These are phyloP conservation scores for Coniella vitis DNA, from an alignment of 2,329 filamentous ascomycete species.

Conservation along the genomic window DNA sequence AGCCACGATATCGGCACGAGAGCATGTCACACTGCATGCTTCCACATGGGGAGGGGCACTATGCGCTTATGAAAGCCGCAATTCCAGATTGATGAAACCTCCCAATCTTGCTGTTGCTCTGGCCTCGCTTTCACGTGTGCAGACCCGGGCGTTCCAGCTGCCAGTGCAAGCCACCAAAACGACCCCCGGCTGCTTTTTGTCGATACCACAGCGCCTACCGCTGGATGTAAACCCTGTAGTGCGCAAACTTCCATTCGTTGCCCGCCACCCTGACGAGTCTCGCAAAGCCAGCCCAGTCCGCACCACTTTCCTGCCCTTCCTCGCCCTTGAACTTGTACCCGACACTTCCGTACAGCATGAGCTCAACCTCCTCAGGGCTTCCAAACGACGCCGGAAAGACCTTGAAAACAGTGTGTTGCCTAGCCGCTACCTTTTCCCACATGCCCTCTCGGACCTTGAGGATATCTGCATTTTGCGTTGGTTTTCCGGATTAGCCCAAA, in stretches of 20 bases:
- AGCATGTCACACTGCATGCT: slow-evolving; percentile 1
- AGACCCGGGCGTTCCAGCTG: too few relatives aligned
- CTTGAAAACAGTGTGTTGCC: slow-evolving; percentile 35
- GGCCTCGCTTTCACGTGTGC: too few relatives aligned
- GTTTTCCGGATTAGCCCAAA: background rate
- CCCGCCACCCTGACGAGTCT: slow-evolving; percentile 17
- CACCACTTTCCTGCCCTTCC: slow-evolving; percentile 17
- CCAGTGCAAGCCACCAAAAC: too few relatives aligned
- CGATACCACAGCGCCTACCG: slow-evolving; percentile 15
- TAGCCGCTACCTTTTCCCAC: slow-evolving; percentile 34
- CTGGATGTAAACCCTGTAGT: slow-evolving; percentile 29
- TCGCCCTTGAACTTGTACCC: slow-evolving; percentile 19
- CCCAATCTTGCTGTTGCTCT: too few relatives aligned
- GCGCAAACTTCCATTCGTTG: slow-evolving; percentile 22
- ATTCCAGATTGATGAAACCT: too few relatives aligned
- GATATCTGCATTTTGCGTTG: slow-evolving; percentile 29
- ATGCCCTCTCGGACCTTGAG: slow-evolving; percentile 33
- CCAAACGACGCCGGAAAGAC: slow-evolving; percentile 35
- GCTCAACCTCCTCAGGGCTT: slow-evolving; percentile 24
- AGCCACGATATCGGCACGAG: slow-evolving; percentile 4
- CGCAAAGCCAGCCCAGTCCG: slow-evolving; percentile 27
- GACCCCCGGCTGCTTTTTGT: too few relatives aligned
- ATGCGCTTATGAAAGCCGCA: too few relatives aligned
- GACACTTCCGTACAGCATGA: slow-evolving; percentile 26
- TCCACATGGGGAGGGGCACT: background rate